Evolutionary conservation across 441 rosid genomes (phyloP).

Genomic region (Isatis lusitanica): DNA sequence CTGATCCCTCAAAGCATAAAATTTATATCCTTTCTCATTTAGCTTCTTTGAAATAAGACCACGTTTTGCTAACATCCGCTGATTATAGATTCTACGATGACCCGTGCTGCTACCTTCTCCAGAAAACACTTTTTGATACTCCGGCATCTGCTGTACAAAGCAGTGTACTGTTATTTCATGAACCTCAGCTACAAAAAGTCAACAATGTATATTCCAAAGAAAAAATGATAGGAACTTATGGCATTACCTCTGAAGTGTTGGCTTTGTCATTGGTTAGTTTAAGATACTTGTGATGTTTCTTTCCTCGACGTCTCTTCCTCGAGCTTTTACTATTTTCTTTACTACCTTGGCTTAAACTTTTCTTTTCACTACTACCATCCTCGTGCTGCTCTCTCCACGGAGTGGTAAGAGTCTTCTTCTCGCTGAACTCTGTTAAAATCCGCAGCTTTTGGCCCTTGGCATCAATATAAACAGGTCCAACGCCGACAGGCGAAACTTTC

Average conservation of each 20-base stretch:
- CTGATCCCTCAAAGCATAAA: slow-evolving; percentile 47
- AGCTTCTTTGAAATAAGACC: slow-evolving; percentile 51
- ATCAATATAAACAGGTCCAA: slow-evolving; percentile 85
- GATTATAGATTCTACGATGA: slow-evolving; percentile 36
- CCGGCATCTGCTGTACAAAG: slow-evolving; percentile 43
- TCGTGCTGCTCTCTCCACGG: slow-evolving; percentile 32
- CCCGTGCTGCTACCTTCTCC: slow-evolving; percentile 40
- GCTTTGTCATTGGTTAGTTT: slow-evolving; percentile 49
- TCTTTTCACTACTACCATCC: slow-evolving; percentile 39
- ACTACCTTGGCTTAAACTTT: slow-evolving; percentile 46
- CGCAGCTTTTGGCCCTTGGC: slow-evolving; percentile 78
- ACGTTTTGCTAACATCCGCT: slow-evolving; percentile 66
- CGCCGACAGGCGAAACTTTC: slow-evolving; percentile 47
- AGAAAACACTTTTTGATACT: slow-evolving; percentile 40
- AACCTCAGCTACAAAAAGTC: background rate
- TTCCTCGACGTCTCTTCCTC: slow-evolving; percentile 46
- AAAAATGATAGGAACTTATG: background rate
- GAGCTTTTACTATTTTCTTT: slow-evolving; percentile 42
- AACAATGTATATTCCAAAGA: background rate
- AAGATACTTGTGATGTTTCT: slow-evolving; percentile 55
- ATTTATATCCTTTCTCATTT: slow-evolving; percentile 45
- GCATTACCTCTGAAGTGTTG: slow-evolving; percentile 54
- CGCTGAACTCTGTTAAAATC: slow-evolving; percentile 62
- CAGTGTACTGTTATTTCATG: slow-evolving; percentile 12
- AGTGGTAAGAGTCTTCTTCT: slow-evolving; percentile 28